Percentiles rank a stretch among this genome's conserved stretches.
These are phyloP conservation scores for Hypoxylon lienhwacheense DNA, from an alignment of 495 filamentous ascomycete genomes.

Conservation along the genomic window DNA sequence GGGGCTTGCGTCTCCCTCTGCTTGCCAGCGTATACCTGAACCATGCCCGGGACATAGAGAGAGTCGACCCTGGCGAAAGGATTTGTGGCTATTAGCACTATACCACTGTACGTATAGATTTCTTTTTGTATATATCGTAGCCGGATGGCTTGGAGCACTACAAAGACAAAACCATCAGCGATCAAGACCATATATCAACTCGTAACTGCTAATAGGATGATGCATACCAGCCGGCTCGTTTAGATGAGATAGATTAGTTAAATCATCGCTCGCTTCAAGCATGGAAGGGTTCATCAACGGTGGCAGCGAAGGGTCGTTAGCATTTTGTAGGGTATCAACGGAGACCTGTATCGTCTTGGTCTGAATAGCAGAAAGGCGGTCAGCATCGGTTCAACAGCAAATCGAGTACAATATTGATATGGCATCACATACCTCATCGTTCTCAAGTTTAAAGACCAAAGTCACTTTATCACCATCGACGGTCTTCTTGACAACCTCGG, in stretches of 20 bases:
- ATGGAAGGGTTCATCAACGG: constrained; percentile 98
- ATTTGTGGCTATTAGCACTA: constrained; percentile 98
- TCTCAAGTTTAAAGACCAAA: constrained; percentile 82
- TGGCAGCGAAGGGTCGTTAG: constrained; percentile 72
- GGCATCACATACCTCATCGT: constrained; percentile 77
- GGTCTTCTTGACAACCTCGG: constrained; percentile 87
- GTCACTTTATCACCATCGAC: constrained; percentile 82
- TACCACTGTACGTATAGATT: constrained; percentile 99
- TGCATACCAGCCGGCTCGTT: constrained; percentile 94
- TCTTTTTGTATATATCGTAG: constrained; percentile 98
- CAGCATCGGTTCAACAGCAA: constrained; percentile 9
- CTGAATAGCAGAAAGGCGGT: constrained; percentile 48
- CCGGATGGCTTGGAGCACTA: constrained; percentile 96
- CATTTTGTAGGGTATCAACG: constrained; percentile 69
- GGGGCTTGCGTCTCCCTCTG: constrained; percentile 94
- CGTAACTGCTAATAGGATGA: constrained; percentile 1
- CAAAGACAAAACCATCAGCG: constrained; percentile 21
- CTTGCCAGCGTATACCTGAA: constrained; percentile 98
- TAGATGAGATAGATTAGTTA: constrained; percentile 95
- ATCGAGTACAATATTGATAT: constrained; percentile 15
- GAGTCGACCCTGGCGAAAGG: constrained; percentile 98
- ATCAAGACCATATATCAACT: constrained; percentile 41
- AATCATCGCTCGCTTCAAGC: constrained; percentile 97
- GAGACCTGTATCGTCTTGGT: constrained; percentile 81
- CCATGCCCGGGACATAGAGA: constrained; percentile 98